Conservation (phyloP, 2,329 filamentous ascomycete genomes). For the Aspergillus flavus region DNA sequence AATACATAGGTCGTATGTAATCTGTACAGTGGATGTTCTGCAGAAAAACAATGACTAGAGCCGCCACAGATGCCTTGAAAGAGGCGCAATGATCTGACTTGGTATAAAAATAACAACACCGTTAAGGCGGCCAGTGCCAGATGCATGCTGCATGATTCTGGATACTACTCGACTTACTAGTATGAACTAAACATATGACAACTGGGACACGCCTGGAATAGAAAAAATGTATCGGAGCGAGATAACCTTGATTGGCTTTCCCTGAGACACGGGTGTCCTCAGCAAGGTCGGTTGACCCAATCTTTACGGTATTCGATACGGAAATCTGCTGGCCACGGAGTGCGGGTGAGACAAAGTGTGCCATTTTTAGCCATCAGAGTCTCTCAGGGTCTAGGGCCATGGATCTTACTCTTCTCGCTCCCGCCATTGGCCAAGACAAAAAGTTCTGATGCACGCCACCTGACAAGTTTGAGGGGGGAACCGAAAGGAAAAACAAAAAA, state of each 20-base stretch:
- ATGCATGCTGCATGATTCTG: constrained; percentile 7
- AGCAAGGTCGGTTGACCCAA: constrained; percentile 4
- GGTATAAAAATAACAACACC: constrained; percentile 19
- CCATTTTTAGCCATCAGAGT: constrained; percentile 24
- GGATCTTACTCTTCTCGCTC: constrained; percentile 8
- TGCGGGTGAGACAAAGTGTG: constrained; percentile 25
- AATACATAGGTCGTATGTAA: neutral
- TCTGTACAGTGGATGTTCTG: constrained; percentile 2
- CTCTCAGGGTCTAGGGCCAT: constrained; percentile 17
- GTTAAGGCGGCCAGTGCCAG: constrained; percentile 8
- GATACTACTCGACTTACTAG: neutral
- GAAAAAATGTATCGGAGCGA: constrained; percentile 2
- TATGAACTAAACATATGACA: constrained; percentile 12
- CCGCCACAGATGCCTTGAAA: neutral
- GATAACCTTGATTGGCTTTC: constrained; percentile 14
- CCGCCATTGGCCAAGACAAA: constrained; percentile 15
- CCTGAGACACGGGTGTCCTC: constrained; percentile 12
- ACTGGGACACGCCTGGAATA: constrained; percentile 8
- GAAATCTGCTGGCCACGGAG: neutral
- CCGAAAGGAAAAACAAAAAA: neutral
- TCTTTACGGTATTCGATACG: constrained; percentile 3
- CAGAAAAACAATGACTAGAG: constrained; percentile 1
- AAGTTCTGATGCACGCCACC: constrained; percentile 16
- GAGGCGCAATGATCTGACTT: constrained; percentile 1
- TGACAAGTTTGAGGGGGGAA: constrained; percentile 7